Conservation (phyloP, 495 filamentous ascomycete species). For the Articulospora tetracladia region DNA sequence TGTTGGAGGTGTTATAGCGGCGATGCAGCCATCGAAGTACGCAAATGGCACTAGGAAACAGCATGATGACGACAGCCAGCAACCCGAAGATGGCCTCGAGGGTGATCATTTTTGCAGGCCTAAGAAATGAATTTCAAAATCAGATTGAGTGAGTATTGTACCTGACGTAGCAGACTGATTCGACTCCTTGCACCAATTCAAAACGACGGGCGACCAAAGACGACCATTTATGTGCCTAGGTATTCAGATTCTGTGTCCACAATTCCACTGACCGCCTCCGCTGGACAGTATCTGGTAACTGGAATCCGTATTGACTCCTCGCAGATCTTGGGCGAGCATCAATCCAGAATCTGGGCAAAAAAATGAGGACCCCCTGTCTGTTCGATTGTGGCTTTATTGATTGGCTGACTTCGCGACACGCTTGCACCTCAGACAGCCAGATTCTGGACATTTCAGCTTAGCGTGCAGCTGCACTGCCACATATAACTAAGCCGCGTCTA, state of each 20-base stretch:
- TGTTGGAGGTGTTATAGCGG: not conserved
- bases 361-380: not conserved
- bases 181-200: not conserved
- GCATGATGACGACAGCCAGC: conserved; percentile 1
- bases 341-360: conserved; percentile 1
- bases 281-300: not conserved
- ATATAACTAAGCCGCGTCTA: not conserved
- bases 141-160: not conserved
- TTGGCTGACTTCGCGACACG: not conserved
- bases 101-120: not conserved
- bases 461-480: not conserved
- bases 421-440: not conserved
- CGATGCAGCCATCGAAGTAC: not conserved
- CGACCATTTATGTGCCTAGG: conserved; percentile 3
- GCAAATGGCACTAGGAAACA: not conserved
- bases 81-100: conserved; percentile 1
- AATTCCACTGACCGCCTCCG: not conserved
- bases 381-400: not conserved
- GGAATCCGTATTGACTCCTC: not conserved
- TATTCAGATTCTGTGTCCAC: conserved; percentile 1
- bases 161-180: not conserved
- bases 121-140: not conserved
- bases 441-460: conserved; percentile 2
- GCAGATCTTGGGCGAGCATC: not conserved
- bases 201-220: not conserved